Evolutionary conservation across 345 rosid species (phyloP), one percentile per base, ranked within the genome.

Genomic region (Populus nigra): DNA sequence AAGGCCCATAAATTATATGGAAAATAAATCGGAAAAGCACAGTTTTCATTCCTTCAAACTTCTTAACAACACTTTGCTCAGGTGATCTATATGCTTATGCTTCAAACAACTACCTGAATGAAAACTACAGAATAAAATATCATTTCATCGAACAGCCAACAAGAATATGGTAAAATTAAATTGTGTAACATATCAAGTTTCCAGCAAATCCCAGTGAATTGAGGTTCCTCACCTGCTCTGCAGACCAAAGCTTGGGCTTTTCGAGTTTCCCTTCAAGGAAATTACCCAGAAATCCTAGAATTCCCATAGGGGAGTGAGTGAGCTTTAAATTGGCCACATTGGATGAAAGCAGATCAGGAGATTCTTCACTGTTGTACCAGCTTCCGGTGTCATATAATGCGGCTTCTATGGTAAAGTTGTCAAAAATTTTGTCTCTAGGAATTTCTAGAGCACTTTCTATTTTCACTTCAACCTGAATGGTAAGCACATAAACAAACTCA

Each of bases 161-260:
- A 59, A 59, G 65, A 59, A 59, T 59, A 59, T 59, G 43, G 31
- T 1, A 35, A n/a, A 29, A 27, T 61, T 49, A 66, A 41, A 57
- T 23, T 59, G 36, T 53, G 33, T 9, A 49, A 38, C 65, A 6
- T 53, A 63, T 43, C 71, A 71, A 70, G 16, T 50, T 59, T 29
- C 50, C 35, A 74, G 55, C 3, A 18, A 63, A 63, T 59, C 33
- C 39, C 63, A 72, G 77, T 49, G 43, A 69, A 68, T 22, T 8
- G 22, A 77, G 67, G 36, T 82, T 86, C 73, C 96, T 90, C 76
- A 92, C 99, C 77, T 91, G 90, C 85, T 95, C 97, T 16, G 98
- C 96, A 73, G 97, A 93, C 99, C 99, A 95, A 70, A 95, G 93
- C 87, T 84, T 93, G 59, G 99, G 98, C 74, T 75, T 86, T 79